A percentile compares a stretch with the other conserved stretches of the same genome.
Evolutionary conservation across 2,329 filamentous ascomycete species (phyloP).

Genomic region (Pseudocercospora vitis): DNA sequence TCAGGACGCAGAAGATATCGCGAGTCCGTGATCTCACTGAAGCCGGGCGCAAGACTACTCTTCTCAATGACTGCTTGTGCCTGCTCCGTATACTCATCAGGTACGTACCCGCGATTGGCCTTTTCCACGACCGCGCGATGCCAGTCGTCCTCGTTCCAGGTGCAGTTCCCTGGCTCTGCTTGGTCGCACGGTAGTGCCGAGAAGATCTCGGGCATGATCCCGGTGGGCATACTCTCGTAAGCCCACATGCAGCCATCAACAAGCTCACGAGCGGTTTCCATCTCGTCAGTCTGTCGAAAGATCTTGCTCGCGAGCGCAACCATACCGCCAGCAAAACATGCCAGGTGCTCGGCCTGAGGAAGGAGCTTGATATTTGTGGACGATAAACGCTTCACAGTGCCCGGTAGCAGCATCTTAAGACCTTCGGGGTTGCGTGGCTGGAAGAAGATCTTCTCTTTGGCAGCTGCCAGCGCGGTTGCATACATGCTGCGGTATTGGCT

Average conservation of each 20-base stretch:
- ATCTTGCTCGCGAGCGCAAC: slow-evolving; percentile 64
- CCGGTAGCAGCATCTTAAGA: slow-evolving; percentile 25
- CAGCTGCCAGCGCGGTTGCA: slow-evolving; percentile 48
- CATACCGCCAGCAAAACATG: slow-evolving; percentile 71
- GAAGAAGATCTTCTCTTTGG: slow-evolving; percentile 49
- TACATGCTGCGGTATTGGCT: slow-evolving; percentile 50
- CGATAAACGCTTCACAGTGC: slow-evolving; percentile 22
- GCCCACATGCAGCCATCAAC: slow-evolving; percentile 65
- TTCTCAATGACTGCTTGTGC: slow-evolving; percentile 38
- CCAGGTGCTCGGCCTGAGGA: slow-evolving; percentile 43
- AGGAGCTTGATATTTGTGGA: slow-evolving; percentile 19
- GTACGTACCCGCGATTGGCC: slow-evolving; percentile 16
- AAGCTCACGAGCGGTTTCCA: slow-evolving; percentile 58
- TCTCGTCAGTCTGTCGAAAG: slow-evolving; percentile 55
- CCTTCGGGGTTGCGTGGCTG: slow-evolving; percentile 47
- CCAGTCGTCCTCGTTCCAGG: slow-evolving; percentile 47
- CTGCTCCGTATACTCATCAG: slow-evolving; percentile 16
- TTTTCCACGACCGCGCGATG: slow-evolving; percentile 42
- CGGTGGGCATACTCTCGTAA: slow-evolving; percentile 59
- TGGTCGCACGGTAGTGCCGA: slow-evolving; percentile 51
- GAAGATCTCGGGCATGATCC: slow-evolving; percentile 63
- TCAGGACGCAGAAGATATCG: slow-evolving; percentile 73
- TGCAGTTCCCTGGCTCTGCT: slow-evolving; percentile 33
- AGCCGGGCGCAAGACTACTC: slow-evolving; percentile 56
- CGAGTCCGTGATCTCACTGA: slow-evolving; percentile 56